Base-by-base conservation (phyloP, 148 eudicot species). In the Chenopodium album region DNA sequence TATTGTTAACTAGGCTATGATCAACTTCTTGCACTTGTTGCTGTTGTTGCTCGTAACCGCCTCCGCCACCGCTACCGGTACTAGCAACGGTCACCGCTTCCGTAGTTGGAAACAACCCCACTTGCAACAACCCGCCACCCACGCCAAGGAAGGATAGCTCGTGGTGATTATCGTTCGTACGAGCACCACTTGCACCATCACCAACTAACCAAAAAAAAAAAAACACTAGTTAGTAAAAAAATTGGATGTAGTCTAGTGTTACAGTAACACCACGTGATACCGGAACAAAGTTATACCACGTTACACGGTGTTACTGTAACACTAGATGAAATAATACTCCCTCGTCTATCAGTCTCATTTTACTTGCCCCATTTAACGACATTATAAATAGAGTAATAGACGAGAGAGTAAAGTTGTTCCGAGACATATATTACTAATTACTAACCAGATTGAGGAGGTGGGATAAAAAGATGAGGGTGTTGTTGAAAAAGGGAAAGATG, bases 401-500 rank as follows among this genome's bases (percentile, higher is more conserved):
- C 44, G 44, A 41, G 44, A 0, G 41, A 34, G 4, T 34, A 34
- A 34, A 34, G 41, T 34, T 34, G 41, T 34, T 34, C 41, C 41
- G 41, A 34, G 0, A 34, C 0, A 34, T 34, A 6, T 31, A 31
- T 31, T 31, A 34, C 0, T 34, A 41, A 4, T 0, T 77, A 77
- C 71, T 56, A 73, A 82, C 84, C 84, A 82, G 80, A 37, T 67
- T 67, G 82, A 66, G 82, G 79, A 59, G 54, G 29, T 10, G 44
- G 67, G 20, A 20, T 52, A 17, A 70, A 78, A 59, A 72, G 69
- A 50, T 62, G 71, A 63, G 71, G 79, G 20, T 44, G 71, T 52
- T 83, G 85, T 78, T 84, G 86, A 64, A 84, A 84, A 31, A 84
- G 71, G 47, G 76, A 68, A 9, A 84, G 80, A 3, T 73, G 82